These are phyloP conservation scores for Craspedostauros australis DNA, from an alignment of 108 stramenopile species.

Conservation along the genomic window DNA sequence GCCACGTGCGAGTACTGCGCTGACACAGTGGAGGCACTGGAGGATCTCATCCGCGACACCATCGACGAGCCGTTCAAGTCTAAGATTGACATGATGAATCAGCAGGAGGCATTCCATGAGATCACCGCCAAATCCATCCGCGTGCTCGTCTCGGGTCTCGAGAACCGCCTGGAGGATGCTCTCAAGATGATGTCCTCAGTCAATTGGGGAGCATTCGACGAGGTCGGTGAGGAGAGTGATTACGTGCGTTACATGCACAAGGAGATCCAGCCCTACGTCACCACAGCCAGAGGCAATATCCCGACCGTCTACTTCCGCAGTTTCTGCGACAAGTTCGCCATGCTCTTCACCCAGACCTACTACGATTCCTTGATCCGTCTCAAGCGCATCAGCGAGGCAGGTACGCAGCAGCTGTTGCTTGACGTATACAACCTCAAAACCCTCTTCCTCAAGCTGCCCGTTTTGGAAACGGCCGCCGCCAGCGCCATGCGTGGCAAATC, in stretches of 20 bases:
- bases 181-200: slow-evolving; percentile 66
- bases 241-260: slow-evolving; percentile 86
- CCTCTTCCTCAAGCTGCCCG: slow-evolving; percentile 84
- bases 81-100: slow-evolving; percentile 77
- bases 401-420: slow-evolving; percentile 94
- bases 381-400: slow-evolving; percentile 88
- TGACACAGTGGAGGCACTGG: slow-evolving; percentile 91
- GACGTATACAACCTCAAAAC: slow-evolving; percentile 96
- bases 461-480: slow-evolving; percentile 40
- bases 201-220: slow-evolving; percentile 81
- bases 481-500: slow-evolving; percentile 19
- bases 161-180: slow-evolving; percentile 67
- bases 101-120: slow-evolving; percentile 89
- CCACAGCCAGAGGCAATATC: slow-evolving; percentile 53
- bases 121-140: slow-evolving; percentile 85
- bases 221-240: slow-evolving; percentile 89
- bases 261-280: slow-evolving; percentile 74
- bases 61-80: slow-evolving; percentile 78
- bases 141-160: slow-evolving; percentile 85
- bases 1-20: slow-evolving; percentile 98
- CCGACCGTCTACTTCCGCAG: slow-evolving; percentile 81
- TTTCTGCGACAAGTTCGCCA: slow-evolving; percentile 95
- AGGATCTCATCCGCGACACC: slow-evolving; percentile 89
- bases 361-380: slow-evolving; percentile 63
- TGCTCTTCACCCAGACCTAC: slow-evolving; percentile 68